phyloP scores from a whole-genome alignment of 2,329 filamentous ascomycete species.

The Curvularia verruculosa region DNA sequence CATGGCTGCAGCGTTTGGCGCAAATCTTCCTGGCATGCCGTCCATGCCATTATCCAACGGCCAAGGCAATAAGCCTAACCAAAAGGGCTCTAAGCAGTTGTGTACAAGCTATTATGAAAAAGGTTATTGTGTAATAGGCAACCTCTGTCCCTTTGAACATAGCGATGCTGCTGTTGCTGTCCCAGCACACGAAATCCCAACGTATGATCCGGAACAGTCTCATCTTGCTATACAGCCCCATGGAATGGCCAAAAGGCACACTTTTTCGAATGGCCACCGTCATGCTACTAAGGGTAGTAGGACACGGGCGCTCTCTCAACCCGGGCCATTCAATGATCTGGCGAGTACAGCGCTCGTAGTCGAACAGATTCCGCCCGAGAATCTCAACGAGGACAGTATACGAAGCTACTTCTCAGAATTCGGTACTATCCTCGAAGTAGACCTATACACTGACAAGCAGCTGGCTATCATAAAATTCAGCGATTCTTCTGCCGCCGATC shows the following conservation, averaged over 20 bases:
- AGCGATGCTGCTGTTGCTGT: conserved; percentile 49
- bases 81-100: conserved; percentile 50
- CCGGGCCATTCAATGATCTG: conserved; percentile 67
- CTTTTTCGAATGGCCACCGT: conserved; percentile 27
- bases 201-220: conserved; percentile 66
- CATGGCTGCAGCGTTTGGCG: conserved; percentile 59
- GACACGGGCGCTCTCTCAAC: conserved; percentile 61
- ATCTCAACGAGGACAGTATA: conserved; percentile 69
- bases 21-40: conserved; percentile 51
- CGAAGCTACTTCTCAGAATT: conserved; percentile 74
- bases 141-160: conserved; percentile 72
- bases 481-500: conserved; percentile 68
- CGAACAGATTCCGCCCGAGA: conserved; percentile 76
- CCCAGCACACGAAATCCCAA: conserved; percentile 39
- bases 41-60: conserved; percentile 40
- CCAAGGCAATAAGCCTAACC: conserved; percentile 33
- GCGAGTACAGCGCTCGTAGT: conserved; percentile 73
- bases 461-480: conserved; percentile 74
- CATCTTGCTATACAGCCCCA: conserved; percentile 38
- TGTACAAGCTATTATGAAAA: conserved; percentile 76
- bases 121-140: conserved; percentile 72
- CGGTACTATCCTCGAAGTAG: conserved; percentile 68
- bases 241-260: conserved; percentile 5
- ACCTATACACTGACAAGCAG: conserved; percentile 69
- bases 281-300: conserved; percentile 28